Conservation (phyloP, 2,329 filamentous ascomycete genomes). For the Emergomyces pasteurianus region DNA sequence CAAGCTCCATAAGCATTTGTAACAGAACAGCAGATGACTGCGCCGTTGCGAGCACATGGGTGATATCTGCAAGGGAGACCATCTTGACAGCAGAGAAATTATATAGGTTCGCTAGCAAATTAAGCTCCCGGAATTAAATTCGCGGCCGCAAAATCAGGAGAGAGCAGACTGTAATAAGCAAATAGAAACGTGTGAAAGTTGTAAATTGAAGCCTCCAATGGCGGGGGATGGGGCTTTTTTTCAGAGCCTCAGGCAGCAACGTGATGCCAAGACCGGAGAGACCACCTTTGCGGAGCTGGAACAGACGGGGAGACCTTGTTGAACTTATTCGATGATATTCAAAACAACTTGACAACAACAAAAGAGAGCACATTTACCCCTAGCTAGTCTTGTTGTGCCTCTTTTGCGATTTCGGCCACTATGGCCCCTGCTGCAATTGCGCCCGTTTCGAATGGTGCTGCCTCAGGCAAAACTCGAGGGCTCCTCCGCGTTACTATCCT, state of each 20-base stretch:
- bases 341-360: constrained; percentile 3
- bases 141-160: not conserved
- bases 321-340: too few relatives aligned
- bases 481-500: constrained; percentile 85
- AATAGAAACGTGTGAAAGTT: too few relatives aligned
- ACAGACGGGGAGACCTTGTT: too few relatives aligned
- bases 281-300: constrained; percentile 33
- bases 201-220: not conserved
- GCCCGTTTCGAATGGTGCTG: constrained; percentile 62
- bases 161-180: too few relatives aligned
- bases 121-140: not conserved
- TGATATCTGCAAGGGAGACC: constrained; percentile 14
- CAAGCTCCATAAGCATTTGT: constrained; percentile 24
- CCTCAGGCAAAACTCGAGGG: constrained; percentile 68
- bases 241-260: constrained; percentile 5
- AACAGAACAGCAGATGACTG: constrained; percentile 24
- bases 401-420: constrained; percentile 13
- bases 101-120: not conserved
- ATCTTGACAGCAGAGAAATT: not conserved
- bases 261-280: constrained; percentile 30
- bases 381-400: constrained; percentile 19
- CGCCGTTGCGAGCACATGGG: constrained; percentile 18
- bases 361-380: constrained; percentile 10
- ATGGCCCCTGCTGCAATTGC: constrained; percentile 31
- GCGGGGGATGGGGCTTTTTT: constrained; percentile 9